Conservation (phyloP, 768 basidiomycete genomes). For the Lactarius sp. region DNA sequence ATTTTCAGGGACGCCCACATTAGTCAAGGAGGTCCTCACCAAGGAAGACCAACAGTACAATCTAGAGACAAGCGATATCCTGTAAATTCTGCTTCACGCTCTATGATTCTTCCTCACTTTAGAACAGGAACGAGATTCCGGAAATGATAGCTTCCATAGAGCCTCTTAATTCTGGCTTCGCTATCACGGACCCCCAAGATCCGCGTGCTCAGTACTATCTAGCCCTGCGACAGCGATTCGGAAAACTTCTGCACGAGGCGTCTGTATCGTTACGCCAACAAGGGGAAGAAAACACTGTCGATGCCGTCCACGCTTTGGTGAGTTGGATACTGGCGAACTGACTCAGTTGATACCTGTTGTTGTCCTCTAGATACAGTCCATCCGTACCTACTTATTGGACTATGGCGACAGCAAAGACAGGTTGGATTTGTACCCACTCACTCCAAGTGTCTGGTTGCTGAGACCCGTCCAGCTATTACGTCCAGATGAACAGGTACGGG, state of each 20-base stretch:
- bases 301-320: conserved; percentile 71
- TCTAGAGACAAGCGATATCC: conserved; percentile 55
- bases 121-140: conserved; percentile 58
- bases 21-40: conserved; percentile 50
- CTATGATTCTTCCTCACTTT: neutral
- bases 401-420: conserved; percentile 68
- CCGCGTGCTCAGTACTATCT: conserved; percentile 45
- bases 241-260: conserved; percentile 63
- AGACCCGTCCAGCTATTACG: conserved; percentile 42
- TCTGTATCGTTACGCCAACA: conserved; percentile 63
- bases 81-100: conserved; percentile 42
- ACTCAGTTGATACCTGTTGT: neutral
- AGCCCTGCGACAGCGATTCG: conserved; percentile 55
- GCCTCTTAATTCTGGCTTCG: conserved; percentile 60
- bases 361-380: conserved; percentile 50
- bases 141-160: conserved; percentile 70
- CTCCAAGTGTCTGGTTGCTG: conserved; percentile 4
- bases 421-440: conserved; percentile 32
- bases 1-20: conserved; percentile 67
- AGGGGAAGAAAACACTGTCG: conserved; percentile 77
- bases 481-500: conserved; percentile 52
- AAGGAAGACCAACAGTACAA: conserved; percentile 43
- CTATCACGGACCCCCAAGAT: conserved; percentile 60
- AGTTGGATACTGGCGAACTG: neutral
- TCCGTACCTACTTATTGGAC: conserved; percentile 67